A percentile compares a stretch with the other conserved stretches of the same genome.
Evolutionary conservation across 2,329 filamentous ascomycete genomes (phyloP).

Genomic region (Metarhizium rileyi): DNA sequence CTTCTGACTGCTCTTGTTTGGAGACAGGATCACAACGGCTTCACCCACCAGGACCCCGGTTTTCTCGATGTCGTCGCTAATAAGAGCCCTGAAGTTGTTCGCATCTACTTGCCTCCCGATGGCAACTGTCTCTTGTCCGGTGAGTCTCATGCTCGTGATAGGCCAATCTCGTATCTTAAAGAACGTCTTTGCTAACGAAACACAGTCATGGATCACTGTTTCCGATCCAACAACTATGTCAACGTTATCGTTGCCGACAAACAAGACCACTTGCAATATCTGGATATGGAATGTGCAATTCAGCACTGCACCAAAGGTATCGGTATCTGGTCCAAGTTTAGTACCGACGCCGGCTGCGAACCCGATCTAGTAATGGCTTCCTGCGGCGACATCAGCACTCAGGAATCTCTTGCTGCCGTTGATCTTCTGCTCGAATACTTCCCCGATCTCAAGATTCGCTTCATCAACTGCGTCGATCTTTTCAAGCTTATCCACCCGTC

Average conservation of each 20-base stretch:
- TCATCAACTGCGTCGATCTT: slow-evolving; percentile 71
- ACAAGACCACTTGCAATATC: slow-evolving; percentile 66
- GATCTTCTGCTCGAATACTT: slow-evolving; percentile 63
- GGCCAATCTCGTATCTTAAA: neutral
- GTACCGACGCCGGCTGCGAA: slow-evolving; percentile 57
- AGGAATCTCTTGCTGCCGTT: slow-evolving; percentile 65
- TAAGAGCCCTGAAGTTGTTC: slow-evolving; percentile 70
- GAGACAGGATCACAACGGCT: slow-evolving; percentile 77
- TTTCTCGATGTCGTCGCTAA: slow-evolving; percentile 74
- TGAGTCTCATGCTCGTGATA: slow-evolving; percentile 10
- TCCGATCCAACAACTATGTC: slow-evolving; percentile 66
- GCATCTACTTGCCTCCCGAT: slow-evolving; percentile 73
- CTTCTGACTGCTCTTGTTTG: slow-evolving; percentile 70
- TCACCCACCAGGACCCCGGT: slow-evolving; percentile 72
- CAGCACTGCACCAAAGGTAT: slow-evolving; percentile 70
- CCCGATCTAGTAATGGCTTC: slow-evolving; percentile 69
- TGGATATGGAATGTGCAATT: slow-evolving; percentile 63
- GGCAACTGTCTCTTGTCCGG: slow-evolving; percentile 65
- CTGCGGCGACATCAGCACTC: slow-evolving; percentile 65
- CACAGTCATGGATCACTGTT: slow-evolving; percentile 59
- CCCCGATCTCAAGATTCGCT: slow-evolving; percentile 64
- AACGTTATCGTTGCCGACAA: slow-evolving; percentile 76
- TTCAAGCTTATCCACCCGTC: slow-evolving; percentile 65
- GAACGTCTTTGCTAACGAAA: slow-evolving; percentile 9
- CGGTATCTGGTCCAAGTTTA: slow-evolving; percentile 70